Conservation (phyloP, 2,329 filamentous ascomycete species). For the Trichoderma arundinaceum region DNA sequence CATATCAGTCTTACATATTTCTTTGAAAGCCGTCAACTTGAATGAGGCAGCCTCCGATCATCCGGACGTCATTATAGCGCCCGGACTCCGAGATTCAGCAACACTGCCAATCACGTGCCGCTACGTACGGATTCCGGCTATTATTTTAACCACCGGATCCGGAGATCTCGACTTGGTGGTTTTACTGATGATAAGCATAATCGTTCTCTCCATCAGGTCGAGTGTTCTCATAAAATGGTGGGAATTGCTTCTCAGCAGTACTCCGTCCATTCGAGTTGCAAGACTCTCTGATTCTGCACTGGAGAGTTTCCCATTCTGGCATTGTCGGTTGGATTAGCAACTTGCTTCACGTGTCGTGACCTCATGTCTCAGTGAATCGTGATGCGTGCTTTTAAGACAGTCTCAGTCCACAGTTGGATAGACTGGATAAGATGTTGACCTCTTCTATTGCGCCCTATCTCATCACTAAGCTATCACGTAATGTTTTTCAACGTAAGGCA, state of each 20-base stretch:
- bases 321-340: no score
- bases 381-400: slow-evolving; percentile 3
- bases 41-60: not conserved
- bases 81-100: slow-evolving; percentile 10
- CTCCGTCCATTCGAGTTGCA: no score
- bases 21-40: not conserved
- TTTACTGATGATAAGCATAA: not conserved
- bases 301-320: no score
- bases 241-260: no score
- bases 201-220: not conserved
- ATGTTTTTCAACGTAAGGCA: not conserved
- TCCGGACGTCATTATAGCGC: slow-evolving; percentile 5
- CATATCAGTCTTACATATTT: not conserved
- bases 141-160: not conserved
- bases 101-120: slow-evolving; percentile 10
- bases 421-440: not conserved
- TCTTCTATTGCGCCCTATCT: not conserved
- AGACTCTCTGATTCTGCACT: no score
- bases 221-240: no score
- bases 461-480: not conserved
- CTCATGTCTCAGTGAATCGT: not conserved
- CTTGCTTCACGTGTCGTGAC: not conserved
- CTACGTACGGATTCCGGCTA: not conserved
- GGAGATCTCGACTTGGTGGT: not conserved
- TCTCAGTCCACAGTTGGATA: not conserved